phyloP scores from a whole-genome alignment of 768 basidiomycete species.

The Melanogaster broomeanus region DNA sequence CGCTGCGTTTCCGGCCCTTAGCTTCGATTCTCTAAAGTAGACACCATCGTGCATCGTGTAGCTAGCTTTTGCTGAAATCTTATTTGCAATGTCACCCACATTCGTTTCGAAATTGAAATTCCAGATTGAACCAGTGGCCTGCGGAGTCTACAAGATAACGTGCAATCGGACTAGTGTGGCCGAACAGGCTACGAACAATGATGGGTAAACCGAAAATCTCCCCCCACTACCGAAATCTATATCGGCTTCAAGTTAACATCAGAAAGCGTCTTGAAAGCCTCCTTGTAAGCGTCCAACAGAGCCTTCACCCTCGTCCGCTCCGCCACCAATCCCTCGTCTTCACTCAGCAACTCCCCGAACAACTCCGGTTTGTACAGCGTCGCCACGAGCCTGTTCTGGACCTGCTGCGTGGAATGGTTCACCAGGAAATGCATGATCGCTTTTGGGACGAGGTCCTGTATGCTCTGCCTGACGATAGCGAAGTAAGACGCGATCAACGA shows the following conservation, averaged over 20 bases:
- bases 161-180: too few relatives aligned
- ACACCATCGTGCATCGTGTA: neutral
- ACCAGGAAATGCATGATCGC: constrained; percentile 98
- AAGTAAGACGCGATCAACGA: constrained; percentile 96
- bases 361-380: constrained; percentile 93
- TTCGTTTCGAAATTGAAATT: too few relatives aligned
- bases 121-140: neutral
- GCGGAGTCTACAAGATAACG: neutral
- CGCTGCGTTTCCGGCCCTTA: neutral
- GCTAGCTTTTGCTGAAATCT: neutral
- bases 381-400: constrained; percentile 96
- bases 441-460: constrained; percentile 96
- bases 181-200: neutral
- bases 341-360: constrained; percentile 87
- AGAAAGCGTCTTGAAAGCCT: constrained; percentile 84
- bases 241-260: constrained; percentile 77
- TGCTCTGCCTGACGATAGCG: constrained; percentile 91
- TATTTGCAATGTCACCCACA: neutral
- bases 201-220: neutral
- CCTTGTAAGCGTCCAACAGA: constrained; percentile 93
- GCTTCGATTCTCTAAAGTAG: neutral
- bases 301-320: constrained; percentile 94
- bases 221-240: constrained; percentile 22
- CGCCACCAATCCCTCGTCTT: constrained; percentile 93
- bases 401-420: constrained; percentile 93